phyloP scores from a whole-genome alignment of 2,329 filamentous ascomycete genomes.

The Cercospora citrullina region DNA sequence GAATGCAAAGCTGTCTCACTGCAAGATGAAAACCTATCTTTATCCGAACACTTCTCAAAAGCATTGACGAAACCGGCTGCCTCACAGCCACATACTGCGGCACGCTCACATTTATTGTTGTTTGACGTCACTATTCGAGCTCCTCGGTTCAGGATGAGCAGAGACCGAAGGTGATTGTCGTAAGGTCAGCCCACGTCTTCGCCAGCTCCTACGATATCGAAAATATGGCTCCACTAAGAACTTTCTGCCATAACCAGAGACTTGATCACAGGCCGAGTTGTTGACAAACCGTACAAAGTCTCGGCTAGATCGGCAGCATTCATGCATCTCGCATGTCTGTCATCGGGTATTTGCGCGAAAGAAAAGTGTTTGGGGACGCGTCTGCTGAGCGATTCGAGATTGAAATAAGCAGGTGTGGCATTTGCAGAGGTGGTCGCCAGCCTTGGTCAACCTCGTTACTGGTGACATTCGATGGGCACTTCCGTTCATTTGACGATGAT shows the following conservation, averaged over 20 bases:
- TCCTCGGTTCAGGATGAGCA: not conserved
- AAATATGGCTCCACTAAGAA: not conserved
- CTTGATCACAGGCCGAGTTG: not conserved
- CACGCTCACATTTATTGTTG: constrained; percentile 1
- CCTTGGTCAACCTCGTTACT: not conserved
- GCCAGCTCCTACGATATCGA: not conserved
- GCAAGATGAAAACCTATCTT: not conserved
- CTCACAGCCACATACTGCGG: not conserved
- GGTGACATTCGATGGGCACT: not conserved
- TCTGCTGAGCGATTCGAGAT: not conserved
- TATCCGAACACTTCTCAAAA: not conserved
- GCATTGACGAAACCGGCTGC: not conserved
- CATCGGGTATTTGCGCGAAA: not conserved
- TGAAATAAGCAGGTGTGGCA: not conserved
- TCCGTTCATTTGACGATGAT: not conserved
- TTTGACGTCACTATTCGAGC: not conserved
- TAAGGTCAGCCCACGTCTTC: not conserved
- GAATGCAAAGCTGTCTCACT: not conserved
- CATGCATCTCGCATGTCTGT: not conserved
- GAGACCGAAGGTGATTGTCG: not conserved
- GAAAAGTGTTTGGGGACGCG: not conserved
- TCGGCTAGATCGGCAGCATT: not conserved
- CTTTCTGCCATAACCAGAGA: not conserved
- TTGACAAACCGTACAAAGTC: not conserved
- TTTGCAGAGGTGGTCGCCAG: not conserved